Evolutionary conservation across 177 flowering plant genomes (phyloP).

Genomic region (Telopea speciosissima): DNA sequence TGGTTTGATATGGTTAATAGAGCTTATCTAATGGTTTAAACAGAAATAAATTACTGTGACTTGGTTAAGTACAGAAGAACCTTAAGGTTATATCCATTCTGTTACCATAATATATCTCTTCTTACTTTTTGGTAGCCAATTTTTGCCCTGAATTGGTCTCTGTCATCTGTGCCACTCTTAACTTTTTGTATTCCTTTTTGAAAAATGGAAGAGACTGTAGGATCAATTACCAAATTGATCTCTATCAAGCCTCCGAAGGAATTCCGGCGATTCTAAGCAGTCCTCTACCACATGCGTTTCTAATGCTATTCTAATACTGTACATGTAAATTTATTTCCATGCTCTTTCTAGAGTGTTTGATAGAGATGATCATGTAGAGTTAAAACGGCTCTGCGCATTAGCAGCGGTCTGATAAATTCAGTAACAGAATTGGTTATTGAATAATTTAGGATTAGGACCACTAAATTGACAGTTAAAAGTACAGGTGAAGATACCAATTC

Average conservation of each 20-base stretch:
- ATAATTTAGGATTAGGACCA: too few species aligned
- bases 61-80: neutral
- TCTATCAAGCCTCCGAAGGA: slow-evolving; percentile 83
- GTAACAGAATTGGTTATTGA: too few species aligned
- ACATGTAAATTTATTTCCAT: too few species aligned
- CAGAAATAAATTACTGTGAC: neutral
- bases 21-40: neutral
- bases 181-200: too few species aligned
- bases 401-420: too few species aligned
- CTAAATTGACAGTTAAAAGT: too few species aligned
- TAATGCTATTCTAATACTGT: too few species aligned
- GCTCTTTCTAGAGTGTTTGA: too few species aligned
- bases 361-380: too few species aligned
- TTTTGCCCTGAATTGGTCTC: neutral
- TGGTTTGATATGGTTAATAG: neutral
- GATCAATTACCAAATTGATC: too few species aligned
- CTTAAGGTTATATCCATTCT: neutral
- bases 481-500: too few species aligned
- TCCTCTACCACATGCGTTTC: neutral
- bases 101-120: neutral
- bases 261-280: slow-evolving; percentile 57
- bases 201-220: neutral
- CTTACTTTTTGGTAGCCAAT: neutral
- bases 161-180: neutral
- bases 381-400: too few species aligned